Percentiles rank a stretch among this genome's conserved stretches.
Evolutionary conservation across 2,329 filamentous ascomycete genomes (phyloP).

Genomic region (Purpureocillium lavendulum): DNA sequence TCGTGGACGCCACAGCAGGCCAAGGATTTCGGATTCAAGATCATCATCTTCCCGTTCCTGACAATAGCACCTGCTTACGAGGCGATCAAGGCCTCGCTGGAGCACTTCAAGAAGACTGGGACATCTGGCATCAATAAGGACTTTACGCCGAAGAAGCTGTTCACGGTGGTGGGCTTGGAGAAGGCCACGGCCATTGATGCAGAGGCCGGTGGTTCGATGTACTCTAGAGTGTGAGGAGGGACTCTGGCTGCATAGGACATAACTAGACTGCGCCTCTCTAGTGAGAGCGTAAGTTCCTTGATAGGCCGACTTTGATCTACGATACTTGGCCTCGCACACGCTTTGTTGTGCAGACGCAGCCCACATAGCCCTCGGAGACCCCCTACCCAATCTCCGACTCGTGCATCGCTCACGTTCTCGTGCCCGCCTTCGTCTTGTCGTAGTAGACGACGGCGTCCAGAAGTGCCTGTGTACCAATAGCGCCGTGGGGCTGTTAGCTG

Average conservation of each 20-base stretch:
- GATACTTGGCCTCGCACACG: too few relatives aligned
- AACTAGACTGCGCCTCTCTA: too few relatives aligned
- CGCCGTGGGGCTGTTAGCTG: constrained; percentile 6
- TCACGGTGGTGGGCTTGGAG: constrained; percentile 41
- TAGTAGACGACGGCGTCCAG: constrained; percentile 15
- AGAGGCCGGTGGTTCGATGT: constrained; percentile 6
- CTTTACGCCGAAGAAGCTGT: constrained; percentile 36
- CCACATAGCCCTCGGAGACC: too few relatives aligned
- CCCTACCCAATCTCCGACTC: too few relatives aligned
- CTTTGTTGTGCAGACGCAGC: too few relatives aligned
- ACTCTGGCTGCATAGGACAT: too few relatives aligned
- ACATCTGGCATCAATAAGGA: constrained; percentile 26
- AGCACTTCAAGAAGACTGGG: constrained; percentile 27
- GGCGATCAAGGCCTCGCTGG: constrained; percentile 28
- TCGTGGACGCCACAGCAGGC: constrained; percentile 43
- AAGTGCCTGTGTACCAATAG: constrained; percentile 18
- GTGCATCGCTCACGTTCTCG: too few relatives aligned
- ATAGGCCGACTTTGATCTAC: too few relatives aligned
- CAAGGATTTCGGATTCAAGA: constrained; percentile 44
- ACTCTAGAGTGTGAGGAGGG: constrained; percentile 1
- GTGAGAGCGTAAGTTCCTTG: too few relatives aligned
- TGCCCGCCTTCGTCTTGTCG: constrained; percentile 6
- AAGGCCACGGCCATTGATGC: constrained; percentile 39
- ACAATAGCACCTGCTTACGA: constrained; percentile 37
- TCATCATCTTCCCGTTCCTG: constrained; percentile 49